Evolutionary conservation across 139 green algal species (phyloP), one percentile per base, ranked within the genome.

Genomic region (Auxenochlorella pyrenoidosa): DNA sequence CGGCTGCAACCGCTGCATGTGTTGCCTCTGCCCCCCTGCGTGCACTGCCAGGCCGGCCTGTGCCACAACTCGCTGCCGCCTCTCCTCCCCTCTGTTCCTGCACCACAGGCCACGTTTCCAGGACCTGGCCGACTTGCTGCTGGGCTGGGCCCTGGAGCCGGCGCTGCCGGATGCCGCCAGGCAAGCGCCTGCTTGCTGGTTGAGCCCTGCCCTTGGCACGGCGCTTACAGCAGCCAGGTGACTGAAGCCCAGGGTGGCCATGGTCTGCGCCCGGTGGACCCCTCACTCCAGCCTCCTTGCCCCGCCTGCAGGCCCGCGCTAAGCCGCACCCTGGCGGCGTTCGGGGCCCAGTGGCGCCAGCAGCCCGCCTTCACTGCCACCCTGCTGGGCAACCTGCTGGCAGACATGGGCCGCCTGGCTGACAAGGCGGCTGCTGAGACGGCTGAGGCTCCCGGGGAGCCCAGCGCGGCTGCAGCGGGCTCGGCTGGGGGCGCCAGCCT

Each of bases 121-220:
- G 6, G 92, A 91, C 41, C 16, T 94, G 18, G 75, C 91, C 3
- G 92, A 94, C 28, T 43, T 94, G 54, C 76, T 94, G 81, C 84
- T 94, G 76, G 91, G 89, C n/a, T 94, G 92, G 92, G 89, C 88
- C 19, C 43, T 94, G 79, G 92, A 94, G 51, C 92, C 90, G 6
- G 66, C 44, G 16, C 75, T 94, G 40, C 68, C 82, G 26, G 70
- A 60, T 0, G 68, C 75, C 19, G 84, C 86, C 81, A 91, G 87
- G 87, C 85, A 66, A 63, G 84, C 36, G 72, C 6, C 24, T 22
- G 63, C 26, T 24, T 63, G 54, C 12, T 63, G 16, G 54, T 4
- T 58, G 47, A 63, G 15, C 2, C 54, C 15, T 63, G 54, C 28
- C 19, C 63, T 34, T 36, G 38, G 38, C 10, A 5, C 24, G 0